Base-by-base conservation (phyloP, 768 basidiomycete species). In the Lepiota venenata region DNA sequence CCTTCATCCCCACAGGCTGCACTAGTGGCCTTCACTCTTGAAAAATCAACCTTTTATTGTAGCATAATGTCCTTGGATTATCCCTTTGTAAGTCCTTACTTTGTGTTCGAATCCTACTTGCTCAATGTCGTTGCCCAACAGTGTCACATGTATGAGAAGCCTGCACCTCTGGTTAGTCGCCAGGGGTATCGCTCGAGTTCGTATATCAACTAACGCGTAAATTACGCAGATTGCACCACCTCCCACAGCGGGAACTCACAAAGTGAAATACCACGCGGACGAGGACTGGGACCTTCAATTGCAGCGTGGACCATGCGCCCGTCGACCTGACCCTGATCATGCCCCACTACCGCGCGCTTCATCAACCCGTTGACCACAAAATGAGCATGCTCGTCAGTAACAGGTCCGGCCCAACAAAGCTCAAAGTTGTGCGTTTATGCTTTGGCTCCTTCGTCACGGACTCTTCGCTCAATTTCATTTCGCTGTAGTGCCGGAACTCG, bases 291-390 rank as follows among this genome's bases (percentile, higher is more conserved):
- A 91, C 63, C 86, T 83, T 61, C 64, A 75, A 46, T 71, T 87
- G 59, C 79, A 87, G n/a, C 57, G 74, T 76, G 14, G 74, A 76
- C 10, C 68, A 74, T 53, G 66, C 72, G 32, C 69, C 82, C 10
- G 71, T 89, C 55, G 85, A 91, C 61, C 63, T 87, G 49, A 81
- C 84, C 20, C 79, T 91, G 45, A 78, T 82, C 20, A 73, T 91
- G 43, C 89, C 89, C 1, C 89, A 91, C 63, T 89, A 89, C 63
- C 87, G 89, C 39, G 88, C 89, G 10, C 80, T 81, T 36, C 72
- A 81, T 59, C 87, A 91, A 61, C 88, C 89, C 0, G 66, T 86
- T 25, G 79, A 83, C 38, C 83, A 90, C 67, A 84, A 85, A 38
- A 74, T 91, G 73, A 77, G 78, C 64, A 85, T 91, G 82, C 81